Conservation (phyloP, 176 grass and related monocot genomes). For the Cocos nucifera region DNA sequence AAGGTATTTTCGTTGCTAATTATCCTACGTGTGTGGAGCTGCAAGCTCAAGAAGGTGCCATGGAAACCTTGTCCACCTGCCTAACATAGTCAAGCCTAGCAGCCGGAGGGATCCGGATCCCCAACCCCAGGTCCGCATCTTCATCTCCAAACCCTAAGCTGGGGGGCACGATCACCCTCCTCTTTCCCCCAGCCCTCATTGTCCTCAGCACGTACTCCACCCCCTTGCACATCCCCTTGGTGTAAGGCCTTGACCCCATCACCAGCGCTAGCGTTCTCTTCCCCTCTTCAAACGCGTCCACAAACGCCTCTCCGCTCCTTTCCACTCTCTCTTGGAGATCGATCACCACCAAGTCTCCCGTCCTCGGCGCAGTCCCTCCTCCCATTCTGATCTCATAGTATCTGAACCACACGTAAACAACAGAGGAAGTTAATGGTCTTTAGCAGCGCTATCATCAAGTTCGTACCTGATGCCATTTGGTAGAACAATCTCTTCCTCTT, state of each 20-base stretch:
- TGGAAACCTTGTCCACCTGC: slow-evolving; percentile 89
- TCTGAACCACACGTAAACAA: slow-evolving; percentile 4
- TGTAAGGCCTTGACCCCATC: slow-evolving; percentile 93
- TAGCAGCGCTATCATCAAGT: no score
- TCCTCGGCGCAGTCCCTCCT: slow-evolving; percentile 48
- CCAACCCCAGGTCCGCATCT: slow-evolving; percentile 56
- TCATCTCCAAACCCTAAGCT: slow-evolving; percentile 64
- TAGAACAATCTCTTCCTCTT: slow-evolving; percentile 60
- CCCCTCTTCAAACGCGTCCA: slow-evolving; percentile 70
- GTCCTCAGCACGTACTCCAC: slow-evolving; percentile 56
- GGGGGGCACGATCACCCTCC: slow-evolving; percentile 56
- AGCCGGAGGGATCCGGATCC: slow-evolving; percentile 29
- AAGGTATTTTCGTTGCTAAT: no score
- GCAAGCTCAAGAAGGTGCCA: slow-evolving; percentile 54
- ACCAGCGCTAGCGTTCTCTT: slow-evolving; percentile 77
- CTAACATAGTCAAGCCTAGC: slow-evolving; percentile 67
- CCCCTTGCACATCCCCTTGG: slow-evolving; percentile 82
- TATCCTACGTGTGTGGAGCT: no score
- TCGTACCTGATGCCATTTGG: slow-evolving; percentile 71
- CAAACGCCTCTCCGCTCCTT: slow-evolving; percentile 37
- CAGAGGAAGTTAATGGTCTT: no score
- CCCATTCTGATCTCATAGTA: slow-evolving; percentile 83
- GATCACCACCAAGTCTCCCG: slow-evolving; percentile 81
- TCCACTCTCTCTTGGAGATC: slow-evolving; percentile 64
- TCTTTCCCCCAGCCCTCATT: slow-evolving; percentile 70